A percentile compares a stretch with the other conserved stretches of the same genome.
Evolutionary conservation across 768 basidiomycete species (phyloP).

Genomic region (Boletus barrowsii): DNA sequence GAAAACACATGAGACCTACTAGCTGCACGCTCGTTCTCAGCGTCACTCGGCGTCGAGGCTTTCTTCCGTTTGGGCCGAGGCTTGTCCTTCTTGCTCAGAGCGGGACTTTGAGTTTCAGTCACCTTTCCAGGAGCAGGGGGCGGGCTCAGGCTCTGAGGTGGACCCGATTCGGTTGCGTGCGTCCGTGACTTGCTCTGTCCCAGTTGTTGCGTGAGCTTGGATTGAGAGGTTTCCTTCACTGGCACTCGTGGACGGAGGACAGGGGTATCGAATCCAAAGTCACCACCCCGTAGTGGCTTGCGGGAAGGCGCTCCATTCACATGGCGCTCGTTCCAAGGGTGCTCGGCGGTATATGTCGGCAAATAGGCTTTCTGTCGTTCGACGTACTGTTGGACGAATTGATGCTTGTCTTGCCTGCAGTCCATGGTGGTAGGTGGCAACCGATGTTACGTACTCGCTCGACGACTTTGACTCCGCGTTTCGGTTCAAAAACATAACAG

Average conservation of each 20-base stretch:
- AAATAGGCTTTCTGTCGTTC: constrained; percentile 46
- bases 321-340: constrained; percentile 16
- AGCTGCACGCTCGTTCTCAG: constrained; percentile 36
- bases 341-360: constrained; percentile 44
- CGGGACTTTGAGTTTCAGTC: background rate
- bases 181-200: background rate
- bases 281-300: constrained; percentile 8
- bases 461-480: background rate
- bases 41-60: constrained; percentile 11
- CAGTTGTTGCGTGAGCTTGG: background rate
- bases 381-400: constrained; percentile 46
- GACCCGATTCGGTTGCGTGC: background rate
- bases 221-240: constrained; percentile 9
- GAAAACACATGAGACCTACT: constrained; percentile 28
- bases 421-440: background rate
- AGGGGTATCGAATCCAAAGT: constrained; percentile 51
- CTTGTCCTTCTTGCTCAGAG: constrained; percentile 17
- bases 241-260: constrained; percentile 47
- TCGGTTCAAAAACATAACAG: background rate
- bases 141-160: too few relatives aligned
- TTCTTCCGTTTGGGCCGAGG: constrained; percentile 25
- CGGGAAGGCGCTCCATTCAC: constrained; percentile 6
- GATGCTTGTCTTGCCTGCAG: constrained; percentile 37
- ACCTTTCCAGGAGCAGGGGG: too few relatives aligned
- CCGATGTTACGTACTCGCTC: constrained; percentile 6